Percentiles rank a stretch among this genome's conserved stretches.
These are phyloP conservation scores for Globisporangium takayamanum DNA, from an alignment of 352 stramenopile genomes.

Conservation along the genomic window DNA sequence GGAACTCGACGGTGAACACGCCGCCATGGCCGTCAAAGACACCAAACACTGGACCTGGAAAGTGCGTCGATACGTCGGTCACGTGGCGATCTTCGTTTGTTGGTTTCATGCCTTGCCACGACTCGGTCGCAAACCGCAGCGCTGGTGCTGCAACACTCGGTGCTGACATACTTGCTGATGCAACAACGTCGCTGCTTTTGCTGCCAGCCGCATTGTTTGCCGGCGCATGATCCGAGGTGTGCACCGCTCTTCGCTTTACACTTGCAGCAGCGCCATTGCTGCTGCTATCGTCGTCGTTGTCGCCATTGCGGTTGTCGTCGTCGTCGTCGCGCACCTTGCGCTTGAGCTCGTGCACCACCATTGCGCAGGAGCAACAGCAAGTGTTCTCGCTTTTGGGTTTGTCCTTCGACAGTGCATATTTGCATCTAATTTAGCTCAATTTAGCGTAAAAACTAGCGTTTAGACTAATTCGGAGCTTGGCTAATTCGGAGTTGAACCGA, in stretches of 20 bases:
- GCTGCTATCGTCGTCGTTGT: too few relatives aligned
- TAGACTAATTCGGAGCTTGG: too few relatives aligned
- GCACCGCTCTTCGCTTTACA: neutral
- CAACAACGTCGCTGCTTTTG: neutral
- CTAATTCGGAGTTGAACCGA: too few relatives aligned
- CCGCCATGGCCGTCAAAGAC: conserved; percentile 62
- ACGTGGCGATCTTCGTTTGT: conserved; percentile 59
- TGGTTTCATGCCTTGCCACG: conserved; percentile 42
- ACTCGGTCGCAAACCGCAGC: conserved; percentile 47
- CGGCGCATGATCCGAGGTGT: too few relatives aligned
- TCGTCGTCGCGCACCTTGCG: conserved; percentile 20
- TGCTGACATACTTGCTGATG: too few relatives aligned
- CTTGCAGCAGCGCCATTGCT: too few relatives aligned
- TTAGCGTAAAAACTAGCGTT: too few relatives aligned
- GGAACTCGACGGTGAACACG: conserved; percentile 39
- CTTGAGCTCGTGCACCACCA: conserved; percentile 13
- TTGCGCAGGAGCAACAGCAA: neutral
- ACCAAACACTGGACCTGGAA: conserved; percentile 46
- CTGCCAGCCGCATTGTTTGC: neutral
- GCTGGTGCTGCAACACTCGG: neutral
- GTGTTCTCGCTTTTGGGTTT: neutral
- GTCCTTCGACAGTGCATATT: neutral
- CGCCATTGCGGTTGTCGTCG: conserved; percentile 4
- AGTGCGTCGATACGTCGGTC: conserved; percentile 15
- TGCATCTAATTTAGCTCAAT: neutral